Percentiles rank a stretch among this genome's conserved stretches.
These are phyloP conservation scores for Talaromyces stipitatus DNA, from an alignment of 495 filamentous ascomycete genomes.

Conservation along the genomic window DNA sequence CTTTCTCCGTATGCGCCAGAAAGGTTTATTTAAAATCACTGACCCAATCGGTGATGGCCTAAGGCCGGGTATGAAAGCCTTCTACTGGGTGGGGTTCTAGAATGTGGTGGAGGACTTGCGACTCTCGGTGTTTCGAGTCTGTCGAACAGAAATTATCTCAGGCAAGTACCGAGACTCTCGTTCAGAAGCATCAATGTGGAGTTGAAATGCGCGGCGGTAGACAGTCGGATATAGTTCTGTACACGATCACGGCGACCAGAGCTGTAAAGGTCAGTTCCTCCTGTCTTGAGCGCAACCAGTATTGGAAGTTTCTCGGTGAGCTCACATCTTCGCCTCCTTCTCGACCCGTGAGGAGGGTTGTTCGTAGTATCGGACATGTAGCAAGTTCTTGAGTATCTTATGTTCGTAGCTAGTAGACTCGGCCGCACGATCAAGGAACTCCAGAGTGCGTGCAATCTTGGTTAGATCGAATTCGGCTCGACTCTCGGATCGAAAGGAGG, in stretches of 20 bases:
- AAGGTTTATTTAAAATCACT: not conserved
- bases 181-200: constrained; percentile 65
- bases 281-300: not conserved
- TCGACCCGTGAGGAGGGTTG: constrained; percentile 21
- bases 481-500: constrained; percentile 57
- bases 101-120: not conserved
- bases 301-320: not conserved
- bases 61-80: not conserved
- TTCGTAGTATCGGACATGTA: constrained; percentile 54
- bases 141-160: constrained; percentile 37
- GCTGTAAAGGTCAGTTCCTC: not conserved
- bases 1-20: not conserved
- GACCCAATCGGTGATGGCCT: not conserved
- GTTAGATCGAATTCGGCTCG: constrained; percentile 46
- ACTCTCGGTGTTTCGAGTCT: too few species aligned
- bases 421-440: constrained; percentile 67
- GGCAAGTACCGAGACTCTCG: constrained; percentile 59
- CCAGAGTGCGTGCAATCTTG: constrained; percentile 63
- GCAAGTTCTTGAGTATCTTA: constrained; percentile 66
- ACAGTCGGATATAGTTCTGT: constrained; percentile 23
- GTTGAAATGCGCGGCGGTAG: constrained; percentile 50
- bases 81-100: not conserved
- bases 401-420: constrained; percentile 67
- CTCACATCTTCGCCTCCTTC: constrained; percentile 31
- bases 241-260: constrained; percentile 19